Base-by-base conservation (phyloP, 805 yeast species). In the Starmera amethionina region DNA sequence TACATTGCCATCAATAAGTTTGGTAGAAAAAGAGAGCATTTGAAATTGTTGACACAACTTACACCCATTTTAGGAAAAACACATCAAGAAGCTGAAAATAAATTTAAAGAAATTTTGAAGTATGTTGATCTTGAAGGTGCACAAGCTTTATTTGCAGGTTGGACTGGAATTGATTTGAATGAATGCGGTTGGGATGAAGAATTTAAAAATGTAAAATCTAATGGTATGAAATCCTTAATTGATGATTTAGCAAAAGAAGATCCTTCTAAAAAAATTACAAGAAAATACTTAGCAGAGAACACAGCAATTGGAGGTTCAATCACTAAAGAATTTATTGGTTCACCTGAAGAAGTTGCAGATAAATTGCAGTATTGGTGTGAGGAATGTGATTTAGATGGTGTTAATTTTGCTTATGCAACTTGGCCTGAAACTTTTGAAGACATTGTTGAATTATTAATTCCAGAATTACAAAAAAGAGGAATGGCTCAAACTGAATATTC, bases 381-480 rank as follows among this genome's bases (percentile, higher is more conserved):
- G 13, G 46, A 55, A 5, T 52, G 66, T 9, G 68, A 60, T 35
- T 57, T 68, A 13, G 73, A 69, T 46, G 74, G 74, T 2, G 68
- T 69, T 48, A 69, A 69, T 43, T 54, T 68, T 37, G 59, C 65
- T 8, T 63, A 67, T 46, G 59, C 67, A 6, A 50, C 59, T 16
- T 44, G 55, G 10, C 73, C 73, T 19, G 67, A 61, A 8, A 49
- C 63, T 13, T 65, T 63, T 45, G 64, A 66, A 44, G 69, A 67
- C 11, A 43, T 65, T 14, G 61, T 62, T 14, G 60, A 65, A 9
- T 45, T 44, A 25, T 44, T 67, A 30, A 48, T 67, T 18, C 70
- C 71, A 10, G 69, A 58, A 38, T 51, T 67, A 34, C 56, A 58
- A 42, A 44, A 42, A 16, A 52, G 66, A 35, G 67, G 64, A 8